Base-by-base conservation (phyloP, 352 stramenopile genomes). In the Globisporangium nodosum region DNA sequence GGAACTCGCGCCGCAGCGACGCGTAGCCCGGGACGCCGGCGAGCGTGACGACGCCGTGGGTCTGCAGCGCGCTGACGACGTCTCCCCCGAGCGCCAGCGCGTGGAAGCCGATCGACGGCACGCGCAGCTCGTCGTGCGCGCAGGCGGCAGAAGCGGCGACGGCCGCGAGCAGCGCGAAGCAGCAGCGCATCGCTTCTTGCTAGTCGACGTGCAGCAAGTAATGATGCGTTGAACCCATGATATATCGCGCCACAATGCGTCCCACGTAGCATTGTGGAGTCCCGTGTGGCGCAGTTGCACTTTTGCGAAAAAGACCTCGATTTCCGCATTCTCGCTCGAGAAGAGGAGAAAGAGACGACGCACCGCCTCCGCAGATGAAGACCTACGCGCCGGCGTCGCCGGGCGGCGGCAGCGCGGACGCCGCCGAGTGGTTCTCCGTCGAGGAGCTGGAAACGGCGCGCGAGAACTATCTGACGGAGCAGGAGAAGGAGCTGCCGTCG, bases 381-480 rank as follows among this genome's bases (percentile, higher is more conserved):
- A 65, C 52, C 30, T 60, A 65, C 31, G 54, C 54, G 47, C 53
- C 53, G 3, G 60, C 47, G 9, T 65, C 53, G 4, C 53, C 54
- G 8, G 43, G 49, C 9, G n/a, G 40, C 30, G 51, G 49, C 45
- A 40, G 43, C 30, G 56, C 57, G 55, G 49, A 50, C n/a, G 50
- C 57, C 40, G 53, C 40, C 57, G 78, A 88, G 45, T 88, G 81
- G 69, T 91, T 89, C 69, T 91, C 81, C n/a, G 51, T 69, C 39
- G 78, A 88, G 56, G 81, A 89, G 46, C 66, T 92, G 43, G 79
- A 85, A 67, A 68, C 70, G 39, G 80, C 82, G 45, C 82, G 82
- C 45, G 80, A 89, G 54, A 75, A 83, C 49, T 92, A 92, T 65
- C 64, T 92, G 43, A 68, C 81, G 56, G 82, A 88, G 53, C 82